Evolutionary conservation across 176 grass and related monocot genomes (phyloP).

Genomic region (Bolboschoenus planiculmis): DNA sequence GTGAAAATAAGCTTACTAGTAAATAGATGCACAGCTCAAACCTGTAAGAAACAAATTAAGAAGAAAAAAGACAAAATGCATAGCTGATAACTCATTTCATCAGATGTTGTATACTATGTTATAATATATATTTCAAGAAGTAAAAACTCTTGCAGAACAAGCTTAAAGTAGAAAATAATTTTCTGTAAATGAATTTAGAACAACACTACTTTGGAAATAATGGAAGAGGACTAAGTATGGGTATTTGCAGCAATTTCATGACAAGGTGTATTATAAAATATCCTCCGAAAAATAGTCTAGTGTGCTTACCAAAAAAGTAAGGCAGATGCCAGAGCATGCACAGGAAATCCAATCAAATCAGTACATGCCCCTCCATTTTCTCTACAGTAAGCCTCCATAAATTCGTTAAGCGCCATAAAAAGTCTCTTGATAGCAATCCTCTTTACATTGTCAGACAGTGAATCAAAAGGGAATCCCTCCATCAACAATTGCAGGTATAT

Average conservation of each 20-base stretch:
- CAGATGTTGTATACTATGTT: not conserved
- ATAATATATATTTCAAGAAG: not conserved
- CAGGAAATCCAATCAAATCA: conserved; percentile 47
- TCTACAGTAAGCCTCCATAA: conserved; percentile 51
- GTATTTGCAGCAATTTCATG: not conserved
- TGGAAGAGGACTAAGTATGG: not conserved
- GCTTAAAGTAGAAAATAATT: not conserved
- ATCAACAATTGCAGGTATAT: conserved; percentile 52
- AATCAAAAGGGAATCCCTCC: conserved; percentile 86
- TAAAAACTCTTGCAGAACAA: not conserved
- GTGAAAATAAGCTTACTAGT: not conserved
- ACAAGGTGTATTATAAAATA: not conserved
- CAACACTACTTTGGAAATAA: not conserved
- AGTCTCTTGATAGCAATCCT: conserved; percentile 50
- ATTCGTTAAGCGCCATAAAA: conserved; percentile 44
- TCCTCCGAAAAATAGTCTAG: not conserved
- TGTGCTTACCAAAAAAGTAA: conserved; percentile 58
- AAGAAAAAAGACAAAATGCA: not conserved
- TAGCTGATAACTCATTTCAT: not conserved
- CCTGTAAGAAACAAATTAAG: not conserved
- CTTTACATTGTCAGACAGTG: conserved; percentile 51
- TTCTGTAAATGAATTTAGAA: not conserved
- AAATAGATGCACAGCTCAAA: not conserved
- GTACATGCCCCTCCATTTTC: conserved; percentile 27
- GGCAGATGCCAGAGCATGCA: conserved; percentile 70